Evolutionary conservation across 2,329 filamentous ascomycete genomes (phyloP).

Genomic region (Huntiella abstrusa): DNA sequence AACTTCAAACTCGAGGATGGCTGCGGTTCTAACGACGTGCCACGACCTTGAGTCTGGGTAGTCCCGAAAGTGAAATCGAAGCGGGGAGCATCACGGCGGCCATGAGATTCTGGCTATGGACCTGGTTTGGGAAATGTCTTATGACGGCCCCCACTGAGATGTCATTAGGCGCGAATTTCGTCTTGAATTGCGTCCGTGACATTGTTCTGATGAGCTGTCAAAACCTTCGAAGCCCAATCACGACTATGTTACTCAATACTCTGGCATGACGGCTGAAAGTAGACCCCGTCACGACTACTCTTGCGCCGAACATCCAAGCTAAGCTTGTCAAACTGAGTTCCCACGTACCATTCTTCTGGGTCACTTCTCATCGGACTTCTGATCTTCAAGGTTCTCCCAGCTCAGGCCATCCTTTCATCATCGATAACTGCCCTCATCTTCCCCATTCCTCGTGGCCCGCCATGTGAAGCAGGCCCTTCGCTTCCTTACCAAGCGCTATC

Average conservation of each 20-base stretch:
- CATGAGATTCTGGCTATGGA: conserved; percentile 66
- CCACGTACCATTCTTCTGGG: conserved; percentile 58
- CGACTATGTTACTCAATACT: conserved; percentile 82
- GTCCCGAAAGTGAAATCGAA: conserved; percentile 50
- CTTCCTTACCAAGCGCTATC: conserved; percentile 71
- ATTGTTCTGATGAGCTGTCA: conserved; percentile 66
- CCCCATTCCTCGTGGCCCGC: conserved; percentile 79
- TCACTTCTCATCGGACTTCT: conserved; percentile 64
- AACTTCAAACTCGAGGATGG: conserved; percentile 27
- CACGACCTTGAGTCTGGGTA: conserved; percentile 45
- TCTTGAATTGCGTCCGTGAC: conserved; percentile 68
- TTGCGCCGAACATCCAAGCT: conserved; percentile 65
- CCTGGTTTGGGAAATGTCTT: conserved; percentile 98
- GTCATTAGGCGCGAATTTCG: conserved; percentile 71
- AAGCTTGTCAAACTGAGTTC: conserved; percentile 53
- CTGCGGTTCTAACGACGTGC: conserved; percentile 69
- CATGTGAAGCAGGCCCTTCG: conserved; percentile 86
- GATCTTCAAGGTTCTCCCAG: conserved; percentile 68
- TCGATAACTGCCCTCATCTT: conserved; percentile 83
- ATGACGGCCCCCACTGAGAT: conserved; percentile 62
- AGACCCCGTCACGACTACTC: conserved; percentile 61
- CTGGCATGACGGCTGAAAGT: conserved; percentile 84
- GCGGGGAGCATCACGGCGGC: conserved; percentile 70
- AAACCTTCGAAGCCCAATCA: conserved; percentile 76
- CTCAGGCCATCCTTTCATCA: conserved; percentile 81